Conservation (phyloP, 805 yeast species). For the Sporopachydermia quercuum region DNA sequence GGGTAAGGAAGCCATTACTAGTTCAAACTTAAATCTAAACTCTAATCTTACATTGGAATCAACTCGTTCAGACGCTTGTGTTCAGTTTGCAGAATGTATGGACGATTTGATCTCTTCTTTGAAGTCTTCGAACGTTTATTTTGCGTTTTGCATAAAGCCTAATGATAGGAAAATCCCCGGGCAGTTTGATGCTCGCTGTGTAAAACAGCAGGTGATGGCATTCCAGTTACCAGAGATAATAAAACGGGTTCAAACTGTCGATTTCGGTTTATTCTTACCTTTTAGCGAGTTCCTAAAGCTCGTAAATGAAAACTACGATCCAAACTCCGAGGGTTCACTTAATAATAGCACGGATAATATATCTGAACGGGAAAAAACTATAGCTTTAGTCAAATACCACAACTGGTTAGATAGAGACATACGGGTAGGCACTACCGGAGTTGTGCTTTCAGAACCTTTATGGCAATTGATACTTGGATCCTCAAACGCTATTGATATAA, state of each 20-base stretch:
- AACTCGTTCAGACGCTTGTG: slow-evolving; percentile 13
- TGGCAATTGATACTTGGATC: slow-evolving; percentile 26
- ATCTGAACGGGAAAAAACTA: slow-evolving; percentile 19
- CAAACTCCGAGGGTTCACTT: neutral
- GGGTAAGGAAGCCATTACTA: slow-evolving; percentile 3
- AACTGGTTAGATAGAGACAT: slow-evolving; percentile 24
- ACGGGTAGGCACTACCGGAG: slow-evolving; percentile 23
- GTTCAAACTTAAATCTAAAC: slow-evolving; percentile 1
- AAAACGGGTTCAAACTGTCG: slow-evolving; percentile 21
- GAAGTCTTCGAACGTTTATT: slow-evolving; percentile 24
- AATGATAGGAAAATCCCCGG: slow-evolving; percentile 22
- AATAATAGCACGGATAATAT: too few species aligned
- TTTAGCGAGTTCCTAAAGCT: slow-evolving; percentile 20
- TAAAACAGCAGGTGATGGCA: slow-evolving; percentile 25
- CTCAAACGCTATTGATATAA: slow-evolving; percentile 16
- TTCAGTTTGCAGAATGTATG: slow-evolving; percentile 19
- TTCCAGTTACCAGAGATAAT: slow-evolving; percentile 26
- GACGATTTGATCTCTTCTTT: slow-evolving; percentile 22
- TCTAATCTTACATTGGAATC: neutral
- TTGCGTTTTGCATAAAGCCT: slow-evolving; percentile 25
- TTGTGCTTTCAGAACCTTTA: slow-evolving; percentile 23
- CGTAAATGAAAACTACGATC: slow-evolving; percentile 11
- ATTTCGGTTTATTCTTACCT: slow-evolving; percentile 23
- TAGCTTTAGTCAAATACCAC: slow-evolving; percentile 13
- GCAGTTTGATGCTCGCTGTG: slow-evolving; percentile 26